These are phyloP conservation scores for Recurvomyces mirabilis DNA, from an alignment of 495 filamentous ascomycete genomes.

Conservation along the genomic window DNA sequence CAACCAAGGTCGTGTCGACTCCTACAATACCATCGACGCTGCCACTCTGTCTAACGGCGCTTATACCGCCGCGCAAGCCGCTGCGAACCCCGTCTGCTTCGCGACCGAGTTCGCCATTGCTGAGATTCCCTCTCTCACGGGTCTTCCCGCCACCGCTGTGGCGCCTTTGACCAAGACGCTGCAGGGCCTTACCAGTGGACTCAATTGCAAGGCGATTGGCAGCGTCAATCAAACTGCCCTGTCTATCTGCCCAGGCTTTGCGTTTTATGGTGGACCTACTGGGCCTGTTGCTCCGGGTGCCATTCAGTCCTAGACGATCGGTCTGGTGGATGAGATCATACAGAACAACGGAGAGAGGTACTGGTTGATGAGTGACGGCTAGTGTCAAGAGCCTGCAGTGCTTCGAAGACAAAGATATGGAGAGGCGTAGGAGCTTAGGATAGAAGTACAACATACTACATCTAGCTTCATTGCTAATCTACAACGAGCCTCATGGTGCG, in stretches of 20 bases:
- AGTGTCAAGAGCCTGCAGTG: too few relatives aligned
- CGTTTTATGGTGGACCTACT: conserved; percentile 19
- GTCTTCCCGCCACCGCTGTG: not conserved
- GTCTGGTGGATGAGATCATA: too few relatives aligned
- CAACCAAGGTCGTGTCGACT: conserved; percentile 45
- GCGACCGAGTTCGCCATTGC: conserved; percentile 13
- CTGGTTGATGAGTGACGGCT: too few relatives aligned
- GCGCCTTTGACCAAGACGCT: conserved; percentile 4
- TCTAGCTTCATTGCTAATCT: too few relatives aligned
- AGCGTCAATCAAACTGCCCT: conserved; percentile 15
- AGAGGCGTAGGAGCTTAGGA: too few relatives aligned
- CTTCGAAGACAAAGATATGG: too few relatives aligned
- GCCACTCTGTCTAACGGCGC: conserved; percentile 35
- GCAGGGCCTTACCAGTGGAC: not conserved
- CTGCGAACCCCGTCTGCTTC: conserved; percentile 25
- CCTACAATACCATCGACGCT: conserved; percentile 43
- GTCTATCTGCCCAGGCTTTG: conserved; percentile 18
- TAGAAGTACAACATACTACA: too few relatives aligned
- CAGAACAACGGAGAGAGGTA: too few relatives aligned
- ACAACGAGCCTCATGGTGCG: too few relatives aligned
- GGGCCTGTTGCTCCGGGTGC: conserved; percentile 13
- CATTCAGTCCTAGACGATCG: too few relatives aligned
- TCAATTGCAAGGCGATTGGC: conserved; percentile 14
- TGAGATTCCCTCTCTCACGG: conserved; percentile 8
- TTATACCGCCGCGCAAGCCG: conserved; percentile 21